Base-by-base conservation (phyloP, 345 rosid genomes). In the Cardiospermum halicacabum region DNA sequence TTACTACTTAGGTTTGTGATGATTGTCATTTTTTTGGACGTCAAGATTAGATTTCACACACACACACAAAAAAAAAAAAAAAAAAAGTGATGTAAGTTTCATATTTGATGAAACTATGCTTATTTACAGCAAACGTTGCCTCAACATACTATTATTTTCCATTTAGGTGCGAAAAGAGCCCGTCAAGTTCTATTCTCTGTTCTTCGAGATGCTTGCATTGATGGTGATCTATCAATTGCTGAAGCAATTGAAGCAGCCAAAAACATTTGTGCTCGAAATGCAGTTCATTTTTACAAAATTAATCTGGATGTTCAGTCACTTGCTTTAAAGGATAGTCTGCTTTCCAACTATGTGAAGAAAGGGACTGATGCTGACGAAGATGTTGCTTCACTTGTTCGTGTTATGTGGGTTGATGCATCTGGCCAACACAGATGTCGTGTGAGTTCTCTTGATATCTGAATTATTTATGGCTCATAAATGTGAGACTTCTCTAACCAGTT, bases 401-500 rank as follows among this genome's bases (percentile, higher is more conserved):
- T 91, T 51, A 70, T 94, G 39, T 94, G 97, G 99, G 85, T 79
- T 57, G 99, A 94, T 83, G 56, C 92, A 47, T 91, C 97, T 64
- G 99, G 99, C 72, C 99, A 91, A 69, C 89, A 86, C 64, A 77
- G 99, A 89, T 91, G 91, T 58, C 99, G 96, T 10, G 99, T 90
- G 70, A 80, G 96, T 74, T 67, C 51, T 62, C 67, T 40, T 62
- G 19, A 25, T 27, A 54, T 53, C 8, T 21, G 39, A 5, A 18
- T 66, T 54, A 21, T 67, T 58, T 49, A 60, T 59, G 53, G 39
- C 12, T 15, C 36, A 27, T 39, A 62, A 62, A 11, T 0, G 8
- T 62, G 2, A 9, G 6, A 24, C 58, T 64, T 11, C 11, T 64
- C n/a, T 21, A 15, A 54, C 30, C 15, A 9, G 13, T 13, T 15